Percentiles rank a stretch among this genome's conserved stretches.
phyloP scores from a whole-genome alignment of 352 stramenopile species.

The Phytophthora meadii region DNA sequence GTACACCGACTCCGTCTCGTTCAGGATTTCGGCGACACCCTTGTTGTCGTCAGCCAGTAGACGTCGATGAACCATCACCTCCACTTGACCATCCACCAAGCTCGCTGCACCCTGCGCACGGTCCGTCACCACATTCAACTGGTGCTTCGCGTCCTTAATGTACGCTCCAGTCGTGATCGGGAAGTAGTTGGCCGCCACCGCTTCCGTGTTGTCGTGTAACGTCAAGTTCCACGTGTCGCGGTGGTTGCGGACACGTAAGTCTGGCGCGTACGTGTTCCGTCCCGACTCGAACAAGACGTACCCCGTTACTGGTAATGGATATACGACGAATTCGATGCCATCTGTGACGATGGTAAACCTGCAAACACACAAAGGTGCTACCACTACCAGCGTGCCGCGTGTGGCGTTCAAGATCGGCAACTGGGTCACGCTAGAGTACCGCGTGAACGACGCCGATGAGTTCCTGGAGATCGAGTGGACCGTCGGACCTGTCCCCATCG shows the following conservation, averaged over 20 bases:
- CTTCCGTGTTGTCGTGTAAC: constrained; percentile 90
- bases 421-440: constrained; percentile 93
- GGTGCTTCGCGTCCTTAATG: constrained; percentile 87
- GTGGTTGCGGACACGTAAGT: constrained; percentile 90
- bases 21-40: constrained; percentile 93
- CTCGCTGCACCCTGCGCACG: constrained; percentile 93
- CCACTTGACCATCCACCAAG: constrained; percentile 91
- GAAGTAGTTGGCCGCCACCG: constrained; percentile 97
- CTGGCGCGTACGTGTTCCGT: constrained; percentile 97
- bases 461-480: constrained; percentile 97
- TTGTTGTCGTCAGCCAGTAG: constrained; percentile 93
- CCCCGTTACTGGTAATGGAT: constrained; percentile 31
- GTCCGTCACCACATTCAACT: constrained; percentile 93
- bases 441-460: constrained; percentile 81
- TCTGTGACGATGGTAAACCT: constrained; percentile 59
- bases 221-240: constrained; percentile 91
- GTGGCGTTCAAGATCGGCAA: constrained; percentile 80
- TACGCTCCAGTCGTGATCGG: constrained; percentile 96
- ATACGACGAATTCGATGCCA: constrained; percentile 8
- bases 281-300: constrained; percentile 84
- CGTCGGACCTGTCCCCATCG: constrained; percentile 75
- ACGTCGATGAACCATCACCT: constrained; percentile 98
- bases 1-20: constrained; percentile 92
- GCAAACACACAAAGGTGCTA: constrained; percentile 35
- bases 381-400: constrained; percentile 39